These are phyloP conservation scores for Gonium pectorale DNA, from an alignment of 139 green algal genomes.

Conservation along the genomic window DNA sequence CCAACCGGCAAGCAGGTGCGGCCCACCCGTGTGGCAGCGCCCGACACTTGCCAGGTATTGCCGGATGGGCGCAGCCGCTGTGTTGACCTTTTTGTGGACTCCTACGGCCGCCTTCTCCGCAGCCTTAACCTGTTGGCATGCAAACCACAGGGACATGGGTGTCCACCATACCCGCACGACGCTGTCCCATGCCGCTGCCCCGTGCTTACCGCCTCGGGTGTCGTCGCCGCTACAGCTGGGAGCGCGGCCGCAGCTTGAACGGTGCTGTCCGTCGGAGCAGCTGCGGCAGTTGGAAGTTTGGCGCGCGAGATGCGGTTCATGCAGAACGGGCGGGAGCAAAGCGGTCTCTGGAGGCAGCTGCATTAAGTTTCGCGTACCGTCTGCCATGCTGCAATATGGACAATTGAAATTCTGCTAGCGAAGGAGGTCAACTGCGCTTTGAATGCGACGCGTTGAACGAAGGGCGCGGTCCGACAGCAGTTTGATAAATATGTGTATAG, in stretches of 20 bases:
- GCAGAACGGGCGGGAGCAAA: not conserved
- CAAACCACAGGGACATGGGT: not conserved
- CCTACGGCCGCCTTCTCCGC: conserved; percentile 69
- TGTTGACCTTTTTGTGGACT: conserved; percentile 68
- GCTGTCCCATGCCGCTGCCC: not conserved
- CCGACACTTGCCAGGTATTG: conserved; percentile 82
- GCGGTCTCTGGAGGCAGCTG: not conserved
- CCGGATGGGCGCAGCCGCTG: conserved; percentile 72
- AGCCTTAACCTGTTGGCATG: conserved; percentile 59
- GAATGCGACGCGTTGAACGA: no score
- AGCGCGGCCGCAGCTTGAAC: not conserved
- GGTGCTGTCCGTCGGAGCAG: not conserved
- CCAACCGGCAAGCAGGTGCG: no score
- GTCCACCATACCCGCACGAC: not conserved
- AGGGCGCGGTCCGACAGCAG: no score
- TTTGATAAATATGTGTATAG: no score
- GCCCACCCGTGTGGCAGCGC: no score
- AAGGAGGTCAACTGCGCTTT: no score
- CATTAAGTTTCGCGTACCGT: conserved; percentile 12
- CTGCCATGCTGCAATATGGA: not conserved
- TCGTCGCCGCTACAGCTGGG: conserved; percentile 22
- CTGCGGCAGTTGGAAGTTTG: not conserved
- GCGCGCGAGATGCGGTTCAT: conserved; percentile 1
- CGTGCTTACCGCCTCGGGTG: conserved; percentile 29
- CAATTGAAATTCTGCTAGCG: no score